Base-by-base conservation (phyloP, 1,284 basidiomycete genomes). In the Thelephora terrestris region DNA sequence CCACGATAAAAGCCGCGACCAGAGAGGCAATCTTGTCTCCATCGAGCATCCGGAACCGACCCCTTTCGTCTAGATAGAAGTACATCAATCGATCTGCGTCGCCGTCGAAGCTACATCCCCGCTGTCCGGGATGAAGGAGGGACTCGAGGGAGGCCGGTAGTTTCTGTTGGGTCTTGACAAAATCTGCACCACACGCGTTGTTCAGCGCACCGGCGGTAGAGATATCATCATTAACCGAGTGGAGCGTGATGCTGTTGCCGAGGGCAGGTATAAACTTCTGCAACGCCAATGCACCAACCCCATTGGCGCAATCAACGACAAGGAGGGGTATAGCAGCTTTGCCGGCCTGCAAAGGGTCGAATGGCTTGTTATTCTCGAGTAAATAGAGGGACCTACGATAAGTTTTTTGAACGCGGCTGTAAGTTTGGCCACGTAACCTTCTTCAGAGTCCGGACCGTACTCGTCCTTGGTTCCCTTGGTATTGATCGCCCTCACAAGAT, bases 11-110 rank as follows among this genome's bases (percentile, higher is more conserved):
- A 42, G 90, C 85, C 3, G 95, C 91, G 5, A 92, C 91, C 20
- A 99, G 76, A 1, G 88, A 85, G 4, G 95, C 92, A 53, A 99
- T 99, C 76, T 99, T 99, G 73, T 99, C 96, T 4, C 96, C 96
- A 61, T 99, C 96, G 38, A 99, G 76, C 75, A 99, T 79, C 55
- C 82, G 85, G 74, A 99, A 99, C 49, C 78, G 72, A 46, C 76
- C 72, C 44, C 75, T 74, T 50, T 85, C 79, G 59, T 93, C 85
- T 50, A 87, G 68, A 62, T 96, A 98, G 70, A 86, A 99, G 63
- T 92, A 98, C 56, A 99, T 93, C 59, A 99, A 73, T 29, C 96
- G 84, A 70, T 99, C 96, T 1, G 96, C 96, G 65, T 99, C 96
- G 38, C 96, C 96, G 59, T 99, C 96, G 48, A 96, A 79, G 61